Conservation (phyloP, 192 early-diverging fungal genomes). For the Fimicolochytrium jonesii region DNA sequence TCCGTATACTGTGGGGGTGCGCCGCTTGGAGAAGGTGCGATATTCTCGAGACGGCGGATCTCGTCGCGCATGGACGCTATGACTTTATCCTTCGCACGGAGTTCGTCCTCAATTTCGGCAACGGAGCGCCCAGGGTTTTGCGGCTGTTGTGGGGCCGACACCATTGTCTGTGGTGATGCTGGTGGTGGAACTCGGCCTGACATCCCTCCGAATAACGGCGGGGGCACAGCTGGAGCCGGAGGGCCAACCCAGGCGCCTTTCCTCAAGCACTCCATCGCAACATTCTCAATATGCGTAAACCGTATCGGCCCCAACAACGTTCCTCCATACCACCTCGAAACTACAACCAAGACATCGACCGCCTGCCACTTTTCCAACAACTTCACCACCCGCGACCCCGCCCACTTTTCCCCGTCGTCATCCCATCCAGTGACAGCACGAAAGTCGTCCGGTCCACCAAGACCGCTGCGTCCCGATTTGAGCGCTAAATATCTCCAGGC, state of each 20-base stretch:
- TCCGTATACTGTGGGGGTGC: too few relatives aligned
- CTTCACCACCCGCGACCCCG: conserved; percentile 63
- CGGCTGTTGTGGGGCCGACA: too few relatives aligned
- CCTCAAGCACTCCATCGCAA: conserved; percentile 64
- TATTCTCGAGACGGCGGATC: background rate
- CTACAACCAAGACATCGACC: conserved; percentile 71
- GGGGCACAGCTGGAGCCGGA: too few relatives aligned
- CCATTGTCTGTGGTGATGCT: too few relatives aligned
- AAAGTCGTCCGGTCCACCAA: conserved; percentile 9
- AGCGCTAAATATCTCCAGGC: background rate
- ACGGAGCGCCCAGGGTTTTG: too few relatives aligned
- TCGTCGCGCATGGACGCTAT: background rate
- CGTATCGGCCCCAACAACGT: conserved; percentile 67
- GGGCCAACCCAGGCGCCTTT: conserved; percentile 21
- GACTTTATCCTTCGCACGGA: background rate
- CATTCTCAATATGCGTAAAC: conserved; percentile 83
- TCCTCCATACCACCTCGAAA: conserved; percentile 78
- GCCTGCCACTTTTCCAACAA: conserved; percentile 70
- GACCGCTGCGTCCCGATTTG: conserved; percentile 7
- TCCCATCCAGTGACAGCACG: conserved; percentile 46
- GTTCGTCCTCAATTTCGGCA: background rate
- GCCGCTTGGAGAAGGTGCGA: too few relatives aligned
- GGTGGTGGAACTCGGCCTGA: too few relatives aligned
- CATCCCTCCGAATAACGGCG: too few relatives aligned
- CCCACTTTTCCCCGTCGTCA: conserved; percentile 84